Evolutionary conservation across 768 basidiomycete species (phyloP).

Genomic region (Tulasnella sp.): DNA sequence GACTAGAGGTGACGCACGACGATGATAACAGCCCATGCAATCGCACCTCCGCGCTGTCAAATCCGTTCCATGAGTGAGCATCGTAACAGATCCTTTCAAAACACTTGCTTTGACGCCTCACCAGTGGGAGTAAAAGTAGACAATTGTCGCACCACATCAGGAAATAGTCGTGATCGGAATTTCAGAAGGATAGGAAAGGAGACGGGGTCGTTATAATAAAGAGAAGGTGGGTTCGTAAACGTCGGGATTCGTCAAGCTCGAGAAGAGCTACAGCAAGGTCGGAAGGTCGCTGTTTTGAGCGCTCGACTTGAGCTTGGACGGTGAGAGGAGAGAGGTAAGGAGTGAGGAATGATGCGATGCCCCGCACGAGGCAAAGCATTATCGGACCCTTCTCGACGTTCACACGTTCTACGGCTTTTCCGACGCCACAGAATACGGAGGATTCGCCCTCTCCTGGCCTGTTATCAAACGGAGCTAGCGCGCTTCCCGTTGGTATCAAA

Average conservation of each 20-base stretch:
- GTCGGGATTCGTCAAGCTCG: neutral
- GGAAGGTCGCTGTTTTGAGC: neutral
- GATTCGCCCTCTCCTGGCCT: neutral
- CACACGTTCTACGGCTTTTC: neutral
- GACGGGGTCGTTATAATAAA: neutral
- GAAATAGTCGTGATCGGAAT: neutral
- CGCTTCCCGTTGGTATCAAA: neutral
- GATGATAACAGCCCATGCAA: constrained; percentile 59
- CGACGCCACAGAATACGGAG: neutral
- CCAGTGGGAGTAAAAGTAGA: constrained; percentile 63
- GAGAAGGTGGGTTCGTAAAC: neutral
- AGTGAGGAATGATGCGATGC: neutral
- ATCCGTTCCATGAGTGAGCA: constrained; percentile 18
- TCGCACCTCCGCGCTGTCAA: constrained; percentile 57
- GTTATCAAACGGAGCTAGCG: neutral
- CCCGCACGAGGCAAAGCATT: neutral
- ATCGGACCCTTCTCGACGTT: constrained; percentile 1
- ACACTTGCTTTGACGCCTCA: constrained; percentile 33
- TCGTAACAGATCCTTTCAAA: neutral
- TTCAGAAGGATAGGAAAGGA: neutral
- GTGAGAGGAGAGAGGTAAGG: neutral
- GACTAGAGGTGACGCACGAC: constrained; percentile 40
- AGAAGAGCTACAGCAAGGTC: constrained; percentile 4
- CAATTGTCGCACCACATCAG: constrained; percentile 63
- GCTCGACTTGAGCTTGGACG: neutral